Percentiles rank a stretch among this genome's conserved stretches.
Conservation (phyloP, 2,329 filamentous ascomycete genomes). For the Botrytis aclada region DNA sequence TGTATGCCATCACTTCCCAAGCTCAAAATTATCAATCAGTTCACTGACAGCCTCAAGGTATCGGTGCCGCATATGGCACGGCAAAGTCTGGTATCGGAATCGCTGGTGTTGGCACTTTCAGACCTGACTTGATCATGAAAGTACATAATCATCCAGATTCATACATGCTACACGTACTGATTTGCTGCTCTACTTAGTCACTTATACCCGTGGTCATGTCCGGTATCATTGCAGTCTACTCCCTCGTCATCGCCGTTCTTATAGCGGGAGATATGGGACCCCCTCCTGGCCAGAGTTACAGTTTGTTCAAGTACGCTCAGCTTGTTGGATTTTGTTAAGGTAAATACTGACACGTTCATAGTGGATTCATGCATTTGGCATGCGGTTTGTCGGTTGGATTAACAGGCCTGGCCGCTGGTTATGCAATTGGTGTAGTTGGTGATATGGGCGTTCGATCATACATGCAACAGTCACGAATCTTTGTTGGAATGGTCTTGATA, state of each 20-base stretch:
- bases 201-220: slow-evolving; percentile 95
- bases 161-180: slow-evolving; percentile 13
- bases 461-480: slow-evolving; percentile 94
- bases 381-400: slow-evolving; percentile 89
- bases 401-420: slow-evolving; percentile 89
- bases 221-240: slow-evolving; percentile 97
- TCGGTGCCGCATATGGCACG: slow-evolving; percentile 81
- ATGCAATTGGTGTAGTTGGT: slow-evolving; percentile 93
- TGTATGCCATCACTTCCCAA: slow-evolving; percentile 50
- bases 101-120: slow-evolving; percentile 78
- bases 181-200: slow-evolving; percentile 45
- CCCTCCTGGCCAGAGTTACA: slow-evolving; percentile 65
- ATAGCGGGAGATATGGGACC: slow-evolving; percentile 87
- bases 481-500: slow-evolving; percentile 98
- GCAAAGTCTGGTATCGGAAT: slow-evolving; percentile 88
- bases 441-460: slow-evolving; percentile 92
- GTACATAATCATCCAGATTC: slow-evolving; percentile 44
- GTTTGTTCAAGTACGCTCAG: slow-evolving; percentile 70
- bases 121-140: slow-evolving; percentile 90
- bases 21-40: not conserved
- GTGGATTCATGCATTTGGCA: slow-evolving; percentile 89
- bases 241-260: slow-evolving; percentile 92
- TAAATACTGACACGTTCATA: slow-evolving; percentile 38
- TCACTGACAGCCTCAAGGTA: slow-evolving; percentile 30
- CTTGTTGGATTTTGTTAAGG: not conserved